These are phyloP conservation scores for Clitoria ternatea DNA, from an alignment of 306 rosid species.

Conservation along the genomic window DNA sequence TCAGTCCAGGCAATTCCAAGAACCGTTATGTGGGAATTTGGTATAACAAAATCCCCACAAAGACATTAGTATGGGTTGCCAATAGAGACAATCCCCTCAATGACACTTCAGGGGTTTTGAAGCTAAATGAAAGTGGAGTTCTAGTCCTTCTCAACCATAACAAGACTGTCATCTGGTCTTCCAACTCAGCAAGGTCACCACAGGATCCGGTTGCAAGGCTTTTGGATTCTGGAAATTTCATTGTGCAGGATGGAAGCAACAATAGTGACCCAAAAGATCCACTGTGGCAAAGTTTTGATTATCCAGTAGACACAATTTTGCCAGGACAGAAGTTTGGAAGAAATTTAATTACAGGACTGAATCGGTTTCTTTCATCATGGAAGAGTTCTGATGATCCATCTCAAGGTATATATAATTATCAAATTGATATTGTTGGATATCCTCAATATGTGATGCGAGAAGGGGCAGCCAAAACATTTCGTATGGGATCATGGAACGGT, in stretches of 20 bases:
- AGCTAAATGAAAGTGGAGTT: not conserved
- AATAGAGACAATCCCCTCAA: not conserved
- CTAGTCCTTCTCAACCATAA: not conserved
- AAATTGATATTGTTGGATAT: not conserved
- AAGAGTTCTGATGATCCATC: constrained; percentile 26
- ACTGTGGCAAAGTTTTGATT: constrained; percentile 39
- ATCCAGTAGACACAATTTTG: constrained; percentile 1
- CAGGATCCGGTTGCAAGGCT: too few species aligned
- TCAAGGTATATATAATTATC: not conserved
- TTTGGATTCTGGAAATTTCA: too few species aligned
- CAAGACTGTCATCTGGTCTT: not conserved
- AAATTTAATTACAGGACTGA: not conserved
- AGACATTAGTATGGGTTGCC: not conserved
- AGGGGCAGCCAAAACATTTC: not conserved
- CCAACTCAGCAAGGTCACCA: too few species aligned
- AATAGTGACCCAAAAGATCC: not conserved
- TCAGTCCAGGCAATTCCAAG: too few species aligned
- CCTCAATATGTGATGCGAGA: constrained; percentile 3
- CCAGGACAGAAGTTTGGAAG: constrained; percentile 29
- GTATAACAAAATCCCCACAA: too few species aligned
- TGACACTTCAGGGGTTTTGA: not conserved
- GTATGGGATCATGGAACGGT: constrained; percentile 29
- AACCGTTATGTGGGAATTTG: too few species aligned
- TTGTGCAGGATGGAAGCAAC: not conserved
- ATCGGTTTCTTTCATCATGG: constrained; percentile 21